Percentiles rank a stretch among this genome's conserved stretches.
phyloP scores from a whole-genome alignment of 2,329 filamentous ascomycete species.

The Aspergillus arachidicola region DNA sequence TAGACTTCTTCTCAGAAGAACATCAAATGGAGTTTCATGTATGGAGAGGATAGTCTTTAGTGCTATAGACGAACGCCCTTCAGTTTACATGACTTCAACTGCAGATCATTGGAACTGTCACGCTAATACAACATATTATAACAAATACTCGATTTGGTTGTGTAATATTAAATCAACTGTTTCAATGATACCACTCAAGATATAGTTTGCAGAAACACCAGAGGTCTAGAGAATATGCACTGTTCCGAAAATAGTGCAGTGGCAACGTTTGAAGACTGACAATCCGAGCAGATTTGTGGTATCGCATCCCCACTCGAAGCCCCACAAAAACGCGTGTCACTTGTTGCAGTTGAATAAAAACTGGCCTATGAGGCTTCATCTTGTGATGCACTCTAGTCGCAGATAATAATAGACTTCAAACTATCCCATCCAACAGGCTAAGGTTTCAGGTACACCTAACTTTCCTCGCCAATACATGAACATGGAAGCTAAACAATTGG shows the following conservation, averaged over 20 bases:
- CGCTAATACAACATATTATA: not conserved
- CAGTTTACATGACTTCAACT: not conserved
- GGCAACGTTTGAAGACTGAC: constrained; percentile 6
- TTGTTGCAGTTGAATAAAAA: constrained; percentile 8
- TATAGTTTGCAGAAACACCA: not conserved
- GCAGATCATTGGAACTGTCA: not conserved
- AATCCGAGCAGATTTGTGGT: not conserved
- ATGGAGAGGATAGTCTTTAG: not conserved
- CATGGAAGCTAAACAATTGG: not conserved
- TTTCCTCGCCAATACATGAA: not conserved
- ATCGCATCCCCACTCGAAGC: not conserved
- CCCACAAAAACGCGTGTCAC: constrained; percentile 41
- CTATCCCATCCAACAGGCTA: constrained; percentile 4
- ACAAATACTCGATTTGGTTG: not conserved
- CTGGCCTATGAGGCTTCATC: constrained; percentile 5
- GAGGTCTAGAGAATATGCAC: not conserved
- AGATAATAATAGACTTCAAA: constrained; percentile 9
- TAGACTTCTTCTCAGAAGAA: not conserved
- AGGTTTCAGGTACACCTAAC: constrained; percentile 10
- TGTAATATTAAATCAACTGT: not conserved
- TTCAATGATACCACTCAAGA: not conserved
- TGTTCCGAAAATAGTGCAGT: constrained; percentile 17
- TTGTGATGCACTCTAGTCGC: constrained; percentile 7
- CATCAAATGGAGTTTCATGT: not conserved
- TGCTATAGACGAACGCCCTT: not conserved